phyloP scores from a whole-genome alignment of 129 eudicot species.

The Kitagawia praeruptora region DNA sequence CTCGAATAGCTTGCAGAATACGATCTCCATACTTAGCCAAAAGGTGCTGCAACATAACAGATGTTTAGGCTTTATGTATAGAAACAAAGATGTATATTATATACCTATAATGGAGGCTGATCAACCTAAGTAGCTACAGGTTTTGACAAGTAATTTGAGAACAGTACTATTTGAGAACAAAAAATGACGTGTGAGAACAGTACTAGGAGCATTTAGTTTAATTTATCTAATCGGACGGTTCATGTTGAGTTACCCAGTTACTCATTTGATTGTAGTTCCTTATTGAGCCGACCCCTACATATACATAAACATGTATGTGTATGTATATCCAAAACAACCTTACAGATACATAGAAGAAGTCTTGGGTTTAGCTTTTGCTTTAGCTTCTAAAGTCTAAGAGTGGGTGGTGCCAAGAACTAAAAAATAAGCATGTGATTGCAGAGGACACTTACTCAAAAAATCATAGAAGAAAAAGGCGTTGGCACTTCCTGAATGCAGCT shows the following conservation, averaged over 20 bases:
- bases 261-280: too few species aligned
- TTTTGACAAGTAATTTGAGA: not conserved
- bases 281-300: too few species aligned
- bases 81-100: not conserved
- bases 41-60: conserved; percentile 48
- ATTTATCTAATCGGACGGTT: too few species aligned
- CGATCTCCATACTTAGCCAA: conserved; percentile 57
- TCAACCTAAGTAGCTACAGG: not conserved
- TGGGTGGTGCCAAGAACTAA: not conserved
- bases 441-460: not conserved
- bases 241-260: too few species aligned
- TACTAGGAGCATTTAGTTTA: too few species aligned
- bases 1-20: conserved; percentile 45
- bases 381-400: not conserved
- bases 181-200: too few species aligned
- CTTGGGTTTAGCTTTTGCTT: not conserved
- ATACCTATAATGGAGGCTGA: not conserved
- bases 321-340: not conserved
- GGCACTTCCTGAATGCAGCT: not conserved
- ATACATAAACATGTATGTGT: not conserved
- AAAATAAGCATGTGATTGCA: not conserved
- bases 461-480: not conserved
- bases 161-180: not conserved
- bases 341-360: not conserved
- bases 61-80: conserved; percentile 1